Conservation (phyloP, 495 filamentous ascomycete species). For the Neurospora sp. region DNA sequence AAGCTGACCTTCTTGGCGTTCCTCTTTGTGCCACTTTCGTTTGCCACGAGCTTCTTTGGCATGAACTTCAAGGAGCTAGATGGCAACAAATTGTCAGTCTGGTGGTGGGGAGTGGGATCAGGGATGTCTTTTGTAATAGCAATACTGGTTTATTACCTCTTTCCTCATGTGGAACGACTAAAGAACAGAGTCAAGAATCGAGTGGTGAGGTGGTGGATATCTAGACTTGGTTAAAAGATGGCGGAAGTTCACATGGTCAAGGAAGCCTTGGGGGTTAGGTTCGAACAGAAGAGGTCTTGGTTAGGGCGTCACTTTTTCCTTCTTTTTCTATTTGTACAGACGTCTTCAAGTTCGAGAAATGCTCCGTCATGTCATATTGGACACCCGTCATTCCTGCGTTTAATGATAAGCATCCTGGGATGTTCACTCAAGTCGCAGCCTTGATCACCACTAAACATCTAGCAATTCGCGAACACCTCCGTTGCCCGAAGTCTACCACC, state of each 20-base stretch:
- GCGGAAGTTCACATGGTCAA: not conserved
- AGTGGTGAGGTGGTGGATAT: not conserved
- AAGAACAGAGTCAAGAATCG: not conserved
- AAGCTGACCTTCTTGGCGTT: conserved; percentile 22
- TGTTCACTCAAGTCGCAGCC: not conserved
- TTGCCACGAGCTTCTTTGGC: conserved; percentile 23
- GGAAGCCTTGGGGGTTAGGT: not conserved
- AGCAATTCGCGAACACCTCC: not conserved
- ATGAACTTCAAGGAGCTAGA: conserved; percentile 25
- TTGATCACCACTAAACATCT: not conserved
- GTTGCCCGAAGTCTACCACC: not conserved
- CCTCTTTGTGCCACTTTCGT: conserved; percentile 18
- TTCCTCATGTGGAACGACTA: not conserved
- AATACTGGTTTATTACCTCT: not conserved
- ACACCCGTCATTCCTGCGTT: not conserved
- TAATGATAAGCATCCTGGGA: not conserved
- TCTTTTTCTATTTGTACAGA: no score
- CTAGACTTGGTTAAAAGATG: not conserved
- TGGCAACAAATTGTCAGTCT: not conserved
- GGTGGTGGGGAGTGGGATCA: not conserved
- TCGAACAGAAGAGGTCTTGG: not conserved
- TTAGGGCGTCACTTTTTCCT: no score
- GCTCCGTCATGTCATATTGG: not conserved
- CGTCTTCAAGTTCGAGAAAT: not conserved
- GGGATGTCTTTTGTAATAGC: not conserved